These are phyloP conservation scores for Xanthoceras sorbifolium DNA, from an alignment of 345 rosid genomes.

Conservation along the genomic window DNA sequence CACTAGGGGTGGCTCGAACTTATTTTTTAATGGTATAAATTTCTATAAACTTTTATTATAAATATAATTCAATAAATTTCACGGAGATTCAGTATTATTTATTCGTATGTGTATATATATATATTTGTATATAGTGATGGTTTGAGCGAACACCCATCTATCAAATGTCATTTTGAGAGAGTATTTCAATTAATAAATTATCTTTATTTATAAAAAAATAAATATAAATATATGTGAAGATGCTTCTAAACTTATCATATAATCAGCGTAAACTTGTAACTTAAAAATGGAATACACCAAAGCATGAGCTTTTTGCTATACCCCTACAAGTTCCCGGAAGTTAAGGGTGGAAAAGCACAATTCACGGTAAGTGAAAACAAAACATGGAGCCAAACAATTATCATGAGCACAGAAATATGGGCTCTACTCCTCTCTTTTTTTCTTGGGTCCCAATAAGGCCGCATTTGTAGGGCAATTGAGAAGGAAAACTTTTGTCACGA, in stretches of 20 bases:
- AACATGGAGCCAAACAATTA: not conserved
- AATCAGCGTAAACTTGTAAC: not conserved
- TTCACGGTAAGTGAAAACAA: not conserved
- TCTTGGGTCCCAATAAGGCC: not conserved
- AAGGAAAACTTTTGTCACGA: not conserved
- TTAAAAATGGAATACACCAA: not conserved
- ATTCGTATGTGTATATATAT: too few species aligned
- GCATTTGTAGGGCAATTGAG: not conserved
- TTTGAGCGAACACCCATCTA: not conserved
- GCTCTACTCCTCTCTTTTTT: not conserved
- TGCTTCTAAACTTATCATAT: not conserved
- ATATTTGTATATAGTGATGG: too few species aligned
- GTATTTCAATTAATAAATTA: too few species aligned
- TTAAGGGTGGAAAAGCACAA: not conserved
- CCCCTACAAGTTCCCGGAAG: conserved; percentile 1
- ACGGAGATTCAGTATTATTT: too few species aligned
- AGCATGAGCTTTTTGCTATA: not conserved
- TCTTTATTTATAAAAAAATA: too few species aligned
- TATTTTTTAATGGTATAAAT: too few species aligned
- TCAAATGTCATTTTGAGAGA: not conserved
- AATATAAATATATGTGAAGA: too few species aligned
- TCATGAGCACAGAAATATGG: not conserved
- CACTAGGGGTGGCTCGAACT: too few species aligned
- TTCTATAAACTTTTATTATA: too few species aligned
- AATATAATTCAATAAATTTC: too few species aligned